A percentile compares a stretch with the other conserved stretches of the same genome.
These are phyloP conservation scores for Hypoxylon subgilvum DNA, from an alignment of 495 filamentous ascomycete species.

Conservation along the genomic window DNA sequence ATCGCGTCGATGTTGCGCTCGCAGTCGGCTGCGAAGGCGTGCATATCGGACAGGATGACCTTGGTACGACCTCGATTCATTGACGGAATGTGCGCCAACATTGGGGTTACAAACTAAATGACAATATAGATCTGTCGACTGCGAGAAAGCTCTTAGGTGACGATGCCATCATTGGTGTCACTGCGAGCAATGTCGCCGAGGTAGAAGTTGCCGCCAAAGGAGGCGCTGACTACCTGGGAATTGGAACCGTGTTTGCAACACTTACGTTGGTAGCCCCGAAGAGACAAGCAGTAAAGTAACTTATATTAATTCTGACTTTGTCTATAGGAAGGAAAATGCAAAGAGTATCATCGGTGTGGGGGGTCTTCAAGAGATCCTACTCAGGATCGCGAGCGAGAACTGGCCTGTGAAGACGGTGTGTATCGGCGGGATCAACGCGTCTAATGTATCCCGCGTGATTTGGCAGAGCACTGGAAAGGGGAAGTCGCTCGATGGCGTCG, in stretches of 20 bases:
- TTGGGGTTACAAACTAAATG: too few species aligned
- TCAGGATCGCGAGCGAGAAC: constrained; percentile 54
- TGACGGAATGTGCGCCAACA: too few species aligned
- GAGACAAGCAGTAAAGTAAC: too few species aligned
- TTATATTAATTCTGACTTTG: constrained; percentile 2
- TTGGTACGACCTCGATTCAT: constrained; percentile 60
- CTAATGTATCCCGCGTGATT: constrained; percentile 75
- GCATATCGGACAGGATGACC: constrained; percentile 94
- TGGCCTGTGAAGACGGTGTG: constrained; percentile 65
- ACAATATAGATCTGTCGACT: constrained; percentile 58
- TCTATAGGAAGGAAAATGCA: constrained; percentile 68
- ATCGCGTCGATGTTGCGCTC: constrained; percentile 90
- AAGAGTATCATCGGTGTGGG: constrained; percentile 81
- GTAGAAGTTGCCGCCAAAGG: constrained; percentile 67
- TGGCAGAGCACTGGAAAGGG: constrained; percentile 61
- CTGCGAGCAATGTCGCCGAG: constrained; percentile 70
- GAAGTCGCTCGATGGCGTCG: constrained; percentile 76
- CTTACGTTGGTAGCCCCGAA: constrained; percentile 66
- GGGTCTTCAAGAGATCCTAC: constrained; percentile 75
- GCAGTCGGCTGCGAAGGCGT: constrained; percentile 88
- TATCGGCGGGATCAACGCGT: constrained; percentile 86
- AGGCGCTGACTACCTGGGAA: constrained; percentile 86
- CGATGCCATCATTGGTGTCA: constrained; percentile 71
- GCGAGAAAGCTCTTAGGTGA: constrained; percentile 77
- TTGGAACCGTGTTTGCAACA: constrained; percentile 87